Percentiles rank a stretch among this genome's conserved stretches.
Evolutionary conservation across 768 basidiomycete species (phyloP).

Genomic region (Hortiboletus flavorubellus): DNA sequence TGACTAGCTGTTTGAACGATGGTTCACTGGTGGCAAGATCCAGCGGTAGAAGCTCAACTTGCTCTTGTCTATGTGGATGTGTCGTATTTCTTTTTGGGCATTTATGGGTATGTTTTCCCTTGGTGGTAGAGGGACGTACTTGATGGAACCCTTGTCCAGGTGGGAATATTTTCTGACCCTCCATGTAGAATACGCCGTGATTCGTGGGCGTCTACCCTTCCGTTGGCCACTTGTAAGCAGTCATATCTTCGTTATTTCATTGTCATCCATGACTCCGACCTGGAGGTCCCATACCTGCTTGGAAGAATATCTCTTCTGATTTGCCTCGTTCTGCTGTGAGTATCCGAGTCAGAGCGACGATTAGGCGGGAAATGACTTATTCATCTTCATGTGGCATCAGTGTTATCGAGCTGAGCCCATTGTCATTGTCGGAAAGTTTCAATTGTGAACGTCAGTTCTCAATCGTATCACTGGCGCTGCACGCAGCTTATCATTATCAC

Average conservation of each 20-base stretch:
- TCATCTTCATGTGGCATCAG: not conserved
- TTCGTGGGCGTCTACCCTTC: constrained; percentile 19
- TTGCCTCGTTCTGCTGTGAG: constrained; percentile 18
- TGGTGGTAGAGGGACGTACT: not conserved
- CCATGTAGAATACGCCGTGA: constrained; percentile 20
- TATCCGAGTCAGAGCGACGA: not conserved
- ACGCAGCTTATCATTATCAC: not conserved
- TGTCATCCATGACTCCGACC: not conserved
- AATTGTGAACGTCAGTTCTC: constrained; percentile 21
- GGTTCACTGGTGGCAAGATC: constrained; percentile 19
- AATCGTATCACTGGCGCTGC: not conserved
- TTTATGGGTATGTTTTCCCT: constrained; percentile 14
- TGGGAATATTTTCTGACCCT: constrained; percentile 25
- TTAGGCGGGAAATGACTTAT: too few species aligned
- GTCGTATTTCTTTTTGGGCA: constrained; percentile 13
- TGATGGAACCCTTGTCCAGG: constrained; percentile 3
- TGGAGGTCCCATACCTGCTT: constrained; percentile 24
- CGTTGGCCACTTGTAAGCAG: constrained; percentile 25
- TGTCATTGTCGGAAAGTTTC: not conserved
- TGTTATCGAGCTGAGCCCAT: not conserved
- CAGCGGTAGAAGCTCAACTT: constrained; percentile 1
- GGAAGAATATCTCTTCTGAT: constrained; percentile 18
- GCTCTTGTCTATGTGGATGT: not conserved
- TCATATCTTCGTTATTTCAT: not conserved
- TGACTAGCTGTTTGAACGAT: constrained; percentile 3